Conservation (phyloP, 495 filamentous ascomycete genomes). For the Penicillium parvum region DNA sequence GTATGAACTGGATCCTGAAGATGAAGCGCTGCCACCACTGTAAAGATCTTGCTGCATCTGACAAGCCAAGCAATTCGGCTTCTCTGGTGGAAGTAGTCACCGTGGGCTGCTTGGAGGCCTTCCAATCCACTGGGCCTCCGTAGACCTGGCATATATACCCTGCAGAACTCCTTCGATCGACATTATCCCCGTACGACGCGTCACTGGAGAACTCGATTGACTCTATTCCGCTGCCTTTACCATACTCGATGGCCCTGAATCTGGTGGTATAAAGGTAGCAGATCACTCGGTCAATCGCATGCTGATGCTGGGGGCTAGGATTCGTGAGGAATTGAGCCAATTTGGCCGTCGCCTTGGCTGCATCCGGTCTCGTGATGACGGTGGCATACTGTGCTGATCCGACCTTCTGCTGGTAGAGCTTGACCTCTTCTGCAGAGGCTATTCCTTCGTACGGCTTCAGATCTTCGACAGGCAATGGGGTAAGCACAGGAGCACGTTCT, state of each 20-base stretch:
- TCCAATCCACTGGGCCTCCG: not conserved
- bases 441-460: too few relatives aligned
- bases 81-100: not conserved
- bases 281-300: slow-evolving; percentile 10
- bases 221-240: not conserved
- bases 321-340: slow-evolving; percentile 23
- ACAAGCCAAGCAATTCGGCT: not conserved
- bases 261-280: slow-evolving; percentile 12
- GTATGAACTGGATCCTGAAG: not conserved
- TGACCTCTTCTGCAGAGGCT: too few relatives aligned
- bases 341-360: slow-evolving; percentile 5
- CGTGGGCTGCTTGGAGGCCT: not conserved
- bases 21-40: not conserved
- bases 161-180: not conserved
- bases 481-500: too few relatives aligned
- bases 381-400: slow-evolving; percentile 23
- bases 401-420: slow-evolving; percentile 22
- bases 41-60: not conserved
- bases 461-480: too few relatives aligned
- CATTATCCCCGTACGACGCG: slow-evolving; percentile 17
- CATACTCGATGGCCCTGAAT: not conserved
- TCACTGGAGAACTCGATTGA: slow-evolving; percentile 10
- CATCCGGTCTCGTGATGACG: slow-evolving; percentile 18
- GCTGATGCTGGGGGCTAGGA: slow-evolving; percentile 10
- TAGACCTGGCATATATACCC: not conserved